Evolutionary conservation across 2,329 filamentous ascomycete species (phyloP).

Genomic region (Trichoderma harzianum): DNA sequence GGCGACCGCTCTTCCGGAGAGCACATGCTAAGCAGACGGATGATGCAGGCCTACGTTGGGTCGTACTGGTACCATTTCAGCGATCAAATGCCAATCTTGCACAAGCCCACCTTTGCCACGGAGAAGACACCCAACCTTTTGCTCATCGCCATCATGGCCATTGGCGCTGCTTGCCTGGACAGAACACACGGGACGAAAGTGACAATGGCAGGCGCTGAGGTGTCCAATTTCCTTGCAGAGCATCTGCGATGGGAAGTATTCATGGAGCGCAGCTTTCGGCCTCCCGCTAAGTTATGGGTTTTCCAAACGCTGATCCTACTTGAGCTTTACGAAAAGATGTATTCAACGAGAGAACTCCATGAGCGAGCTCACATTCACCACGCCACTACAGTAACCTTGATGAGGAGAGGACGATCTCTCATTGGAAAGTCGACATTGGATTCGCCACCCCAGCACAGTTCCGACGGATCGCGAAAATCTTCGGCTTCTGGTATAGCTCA

Average conservation of each 20-base stretch:
- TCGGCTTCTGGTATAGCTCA: conserved; percentile 60
- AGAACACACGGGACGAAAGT: conserved; percentile 72
- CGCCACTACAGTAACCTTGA: conserved; percentile 89
- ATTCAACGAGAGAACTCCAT: conserved; percentile 84
- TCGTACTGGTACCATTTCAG: conserved; percentile 97
- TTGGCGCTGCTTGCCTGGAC: conserved; percentile 86
- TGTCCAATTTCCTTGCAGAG: conserved; percentile 88
- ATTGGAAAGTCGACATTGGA: conserved; percentile 83
- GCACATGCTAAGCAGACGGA: conserved; percentile 75
- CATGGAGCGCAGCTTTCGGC: conserved; percentile 82
- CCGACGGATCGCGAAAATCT: conserved; percentile 56
- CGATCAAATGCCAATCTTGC: conserved; percentile 88
- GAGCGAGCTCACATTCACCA: conserved; percentile 96
- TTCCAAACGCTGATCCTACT: conserved; percentile 88
- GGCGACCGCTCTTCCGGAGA: conserved; percentile 67
- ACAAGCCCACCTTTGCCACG: conserved; percentile 88
- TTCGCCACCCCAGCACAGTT: conserved; percentile 69
- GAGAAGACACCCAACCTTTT: conserved; percentile 82
- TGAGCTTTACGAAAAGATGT: conserved; percentile 97
- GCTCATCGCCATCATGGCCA: conserved; percentile 83
- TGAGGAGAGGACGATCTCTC: conserved; percentile 88
- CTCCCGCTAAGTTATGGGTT: conserved; percentile 91
- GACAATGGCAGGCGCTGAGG: conserved; percentile 71
- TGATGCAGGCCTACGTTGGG: conserved; percentile 93
- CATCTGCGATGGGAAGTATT: conserved; percentile 96